Evolutionary conservation across 805 yeast species (phyloP).

Genomic region (Yarrowia divulgata): DNA sequence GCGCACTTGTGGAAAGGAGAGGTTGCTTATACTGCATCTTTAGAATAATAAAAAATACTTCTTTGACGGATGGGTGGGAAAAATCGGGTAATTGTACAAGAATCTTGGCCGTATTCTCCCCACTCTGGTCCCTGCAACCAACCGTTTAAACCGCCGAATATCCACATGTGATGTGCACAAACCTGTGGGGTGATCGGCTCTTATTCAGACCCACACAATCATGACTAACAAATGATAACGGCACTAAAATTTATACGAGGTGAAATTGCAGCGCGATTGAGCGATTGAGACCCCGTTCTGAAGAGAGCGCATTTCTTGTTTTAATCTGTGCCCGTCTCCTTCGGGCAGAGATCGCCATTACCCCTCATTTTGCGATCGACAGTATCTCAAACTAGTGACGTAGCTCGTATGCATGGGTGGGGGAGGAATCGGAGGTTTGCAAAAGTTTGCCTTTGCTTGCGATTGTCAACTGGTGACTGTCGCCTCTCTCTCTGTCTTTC

Average conservation of each 20-base stretch:
- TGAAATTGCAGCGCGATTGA: neutral
- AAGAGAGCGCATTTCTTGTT: neutral
- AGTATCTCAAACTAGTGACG: conserved; percentile 20
- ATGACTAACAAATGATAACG: neutral
- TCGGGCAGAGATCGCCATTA: conserved; percentile 4
- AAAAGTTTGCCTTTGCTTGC: neutral
- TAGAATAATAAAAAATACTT: no score
- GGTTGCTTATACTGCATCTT: neutral
- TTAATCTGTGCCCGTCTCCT: neutral
- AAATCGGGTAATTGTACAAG: neutral
- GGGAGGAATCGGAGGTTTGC: neutral
- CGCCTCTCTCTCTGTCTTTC: neutral
- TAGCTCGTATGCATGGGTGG: conserved; percentile 31
- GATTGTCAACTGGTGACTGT: neutral
- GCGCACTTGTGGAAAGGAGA: neutral
- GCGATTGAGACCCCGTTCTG: no score
- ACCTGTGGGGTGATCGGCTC: neutral
- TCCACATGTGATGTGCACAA: neutral
- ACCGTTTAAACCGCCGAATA: neutral
- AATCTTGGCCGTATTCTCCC: no score
- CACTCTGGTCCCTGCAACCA: no score
- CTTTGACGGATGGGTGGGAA: neutral
- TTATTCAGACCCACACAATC: neutral
- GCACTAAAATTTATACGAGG: conserved; percentile 13
- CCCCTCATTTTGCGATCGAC: conserved; percentile 29